Conservation (phyloP, 83 land plant genomes). For the Diphasiastrum complanatum region DNA sequence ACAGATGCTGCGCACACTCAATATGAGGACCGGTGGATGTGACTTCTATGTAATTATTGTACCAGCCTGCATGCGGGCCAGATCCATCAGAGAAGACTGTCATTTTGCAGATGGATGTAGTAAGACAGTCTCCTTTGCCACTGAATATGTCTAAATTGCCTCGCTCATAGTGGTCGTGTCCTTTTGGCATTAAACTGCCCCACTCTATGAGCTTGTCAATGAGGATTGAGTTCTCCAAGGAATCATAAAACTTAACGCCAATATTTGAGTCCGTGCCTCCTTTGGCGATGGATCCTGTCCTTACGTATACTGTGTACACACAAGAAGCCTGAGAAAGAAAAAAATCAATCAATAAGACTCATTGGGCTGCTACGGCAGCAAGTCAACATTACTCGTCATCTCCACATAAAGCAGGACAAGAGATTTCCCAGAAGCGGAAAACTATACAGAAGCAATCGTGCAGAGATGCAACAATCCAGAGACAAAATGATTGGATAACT, state of each 20-base stretch:
- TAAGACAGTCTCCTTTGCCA: conserved; percentile 2
- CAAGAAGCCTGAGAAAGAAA: background rate
- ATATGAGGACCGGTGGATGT: conserved; percentile 8
- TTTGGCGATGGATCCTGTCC: background rate
- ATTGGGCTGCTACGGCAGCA: no score
- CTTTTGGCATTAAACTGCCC: conserved; percentile 11
- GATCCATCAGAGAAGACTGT: conserved; percentile 1
- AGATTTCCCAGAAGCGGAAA: no score
- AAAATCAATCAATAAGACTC: no score
- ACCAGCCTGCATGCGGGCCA: conserved; percentile 3
- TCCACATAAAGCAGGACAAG: no score
- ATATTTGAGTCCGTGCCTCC: conserved; percentile 9
- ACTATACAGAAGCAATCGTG: no score
- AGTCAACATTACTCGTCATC: no score
- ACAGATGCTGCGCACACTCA: background rate
- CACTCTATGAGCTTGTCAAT: conserved; percentile 3
- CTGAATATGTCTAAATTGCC: conserved; percentile 11
- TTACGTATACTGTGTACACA: conserved; percentile 10
- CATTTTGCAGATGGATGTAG: background rate
- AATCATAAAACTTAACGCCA: background rate
- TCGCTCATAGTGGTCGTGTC: conserved; percentile 4
- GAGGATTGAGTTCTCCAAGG: background rate
- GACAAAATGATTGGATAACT: no score
- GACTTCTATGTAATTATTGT: conserved; percentile 7
- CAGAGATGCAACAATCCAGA: no score